Base-by-base conservation (phyloP, 2,329 filamentous ascomycete species). In the Ophiostoma populinum region DNA sequence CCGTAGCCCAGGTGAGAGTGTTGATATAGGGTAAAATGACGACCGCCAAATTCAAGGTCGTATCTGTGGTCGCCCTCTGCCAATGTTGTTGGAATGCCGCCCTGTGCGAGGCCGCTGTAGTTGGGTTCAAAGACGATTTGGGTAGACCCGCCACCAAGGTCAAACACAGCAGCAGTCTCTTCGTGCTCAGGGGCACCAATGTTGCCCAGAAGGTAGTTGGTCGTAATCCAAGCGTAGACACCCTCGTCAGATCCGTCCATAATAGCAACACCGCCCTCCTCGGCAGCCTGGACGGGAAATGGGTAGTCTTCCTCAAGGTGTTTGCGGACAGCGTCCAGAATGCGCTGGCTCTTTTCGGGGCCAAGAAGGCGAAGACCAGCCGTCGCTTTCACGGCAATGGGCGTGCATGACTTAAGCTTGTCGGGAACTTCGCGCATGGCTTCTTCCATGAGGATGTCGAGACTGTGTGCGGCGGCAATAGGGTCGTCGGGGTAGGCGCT, bases 91-190 rank as follows among this genome's bases (percentile, higher is more conserved):
- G 86, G 86, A 65, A 94, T 80, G 40, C 85, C 86, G 42, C 81
- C 80, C 33, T 67, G 62, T 37, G 69, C 57, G 38, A 70, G 68
- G 37, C 70, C 68, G 53, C 81, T 78, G 59, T 93, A 98, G 34
- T 79, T 92, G 16, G 92, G 92, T 63, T 98, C 75, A 57, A 95
- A 98, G 46, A 98, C 92, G 51, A 98, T 94, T 61, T 98, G 90
- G 11, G 92, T 98, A 16, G 86, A 94, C 36, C 90, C 90, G 49
- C 90, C 90, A 43, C 90, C 90, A 32, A 98, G 77, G 53, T 98
- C 90, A 50, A 98, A 93, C 40, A 94, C 75, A 34, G 90, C 90
- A 26, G 90, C 92, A 2, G 90, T 95, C 34, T 83, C 80, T 43
- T 72, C 83, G 54, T 86, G 74, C 52, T 94, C 87, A 2, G 85